These are phyloP conservation scores for Adansonia digitata DNA, from an alignment of 345 rosid genomes.

Conservation along the genomic window DNA sequence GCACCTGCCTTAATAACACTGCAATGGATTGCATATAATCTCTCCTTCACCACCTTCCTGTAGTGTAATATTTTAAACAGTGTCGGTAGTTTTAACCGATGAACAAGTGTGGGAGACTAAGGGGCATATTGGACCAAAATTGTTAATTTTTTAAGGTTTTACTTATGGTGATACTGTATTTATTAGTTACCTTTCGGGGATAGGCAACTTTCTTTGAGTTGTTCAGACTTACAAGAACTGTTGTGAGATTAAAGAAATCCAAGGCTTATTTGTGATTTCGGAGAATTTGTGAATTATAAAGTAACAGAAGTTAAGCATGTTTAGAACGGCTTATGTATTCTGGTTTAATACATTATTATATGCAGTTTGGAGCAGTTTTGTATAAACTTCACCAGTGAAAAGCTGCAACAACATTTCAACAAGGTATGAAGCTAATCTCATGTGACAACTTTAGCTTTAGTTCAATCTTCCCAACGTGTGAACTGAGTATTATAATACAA, in stretches of 20 bases:
- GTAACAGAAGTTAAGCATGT: not conserved
- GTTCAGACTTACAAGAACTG: not conserved
- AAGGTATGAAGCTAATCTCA: slow-evolving; percentile 53
- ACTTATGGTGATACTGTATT: not conserved
- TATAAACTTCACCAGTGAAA: slow-evolving; percentile 97
- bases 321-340: not conserved
- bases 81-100: not conserved
- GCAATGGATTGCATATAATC: not conserved
- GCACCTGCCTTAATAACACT: too few species aligned
- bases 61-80: not conserved
- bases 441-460: slow-evolving; percentile 15
- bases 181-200: slow-evolving; percentile 1
- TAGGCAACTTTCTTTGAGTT: not conserved
- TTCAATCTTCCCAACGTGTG: slow-evolving; percentile 10
- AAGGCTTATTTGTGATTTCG: not conserved
- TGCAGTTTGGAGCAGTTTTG: slow-evolving; percentile 99
- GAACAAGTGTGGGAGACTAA: not conserved
- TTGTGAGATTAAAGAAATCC: not conserved
- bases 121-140: not conserved
- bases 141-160: too few species aligned
- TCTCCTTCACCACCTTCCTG: not conserved
- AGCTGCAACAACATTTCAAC: slow-evolving; percentile 98
- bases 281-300: slow-evolving; percentile 3
- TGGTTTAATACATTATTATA: slow-evolving; percentile 5
- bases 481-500: slow-evolving; percentile 11